A percentile compares a stretch with the other conserved stretches of the same genome.
phyloP scores from a whole-genome alignment of 148 eudicot genomes.

The Rhododendron henanense region DNA sequence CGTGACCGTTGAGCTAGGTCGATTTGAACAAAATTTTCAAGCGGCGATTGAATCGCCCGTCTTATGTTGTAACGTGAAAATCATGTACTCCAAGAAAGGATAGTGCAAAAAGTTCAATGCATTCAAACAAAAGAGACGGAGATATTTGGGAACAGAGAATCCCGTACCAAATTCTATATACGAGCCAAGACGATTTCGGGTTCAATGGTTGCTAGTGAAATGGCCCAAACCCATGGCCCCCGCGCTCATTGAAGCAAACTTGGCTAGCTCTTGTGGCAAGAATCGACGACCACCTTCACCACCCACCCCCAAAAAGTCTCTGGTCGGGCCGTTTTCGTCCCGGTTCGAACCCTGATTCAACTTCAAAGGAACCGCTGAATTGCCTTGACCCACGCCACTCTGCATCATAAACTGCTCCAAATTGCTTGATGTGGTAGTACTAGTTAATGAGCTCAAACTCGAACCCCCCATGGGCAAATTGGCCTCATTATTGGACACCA shows the following conservation, averaged over 20 bases:
- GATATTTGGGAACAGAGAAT: background rate
- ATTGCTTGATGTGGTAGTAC: conserved; percentile 10
- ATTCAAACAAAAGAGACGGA: background rate
- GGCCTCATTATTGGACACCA: background rate
- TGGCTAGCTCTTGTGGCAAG: conserved; percentile 64
- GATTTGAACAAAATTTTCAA: background rate
- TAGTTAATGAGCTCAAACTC: conserved; percentile 17
- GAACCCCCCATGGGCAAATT: conserved; percentile 9
- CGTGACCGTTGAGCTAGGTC: background rate
- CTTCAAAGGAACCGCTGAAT: conserved; percentile 15
- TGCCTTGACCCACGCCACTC: conserved; percentile 1
- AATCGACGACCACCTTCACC: conserved; percentile 51
- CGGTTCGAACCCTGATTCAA: conserved; percentile 17
- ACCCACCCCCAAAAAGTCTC: conserved; percentile 86
- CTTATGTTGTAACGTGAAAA: background rate
- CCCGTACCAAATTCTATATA: background rate
- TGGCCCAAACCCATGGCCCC: conserved; percentile 60
- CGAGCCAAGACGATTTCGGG: background rate
- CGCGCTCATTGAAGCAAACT: conserved; percentile 53
- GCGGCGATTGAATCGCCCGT: background rate
- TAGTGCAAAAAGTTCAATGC: background rate
- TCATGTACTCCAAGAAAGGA: background rate
- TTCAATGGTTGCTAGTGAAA: conserved; percentile 39
- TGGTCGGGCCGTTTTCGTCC: conserved; percentile 35
- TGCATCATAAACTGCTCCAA: conserved; percentile 46